Evolutionary conservation across 257 asterid genomes (phyloP).

Genomic region (Ilex asprella): DNA sequence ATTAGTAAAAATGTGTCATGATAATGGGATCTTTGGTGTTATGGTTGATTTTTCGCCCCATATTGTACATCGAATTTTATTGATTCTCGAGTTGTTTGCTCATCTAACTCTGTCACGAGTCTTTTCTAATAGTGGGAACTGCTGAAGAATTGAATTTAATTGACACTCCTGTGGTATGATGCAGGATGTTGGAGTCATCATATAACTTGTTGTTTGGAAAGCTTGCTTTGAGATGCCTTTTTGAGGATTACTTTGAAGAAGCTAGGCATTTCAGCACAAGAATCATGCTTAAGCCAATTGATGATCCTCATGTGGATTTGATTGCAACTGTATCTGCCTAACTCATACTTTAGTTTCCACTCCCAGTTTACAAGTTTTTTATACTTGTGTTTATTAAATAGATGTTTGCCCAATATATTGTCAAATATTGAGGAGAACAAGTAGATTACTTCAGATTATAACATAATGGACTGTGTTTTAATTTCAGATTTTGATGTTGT

Average conservation of each 20-base stretch:
- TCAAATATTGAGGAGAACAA: too few species aligned
- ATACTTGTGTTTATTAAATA: too few species aligned
- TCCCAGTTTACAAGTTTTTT: too few species aligned
- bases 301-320: constrained; percentile 92
- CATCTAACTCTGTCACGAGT: neutral
- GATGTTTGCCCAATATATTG: too few species aligned
- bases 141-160: neutral
- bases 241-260: constrained; percentile 75
- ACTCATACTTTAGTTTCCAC: neutral
- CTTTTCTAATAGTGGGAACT: neutral
- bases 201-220: constrained; percentile 76
- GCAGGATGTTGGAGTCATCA: constrained; percentile 91
- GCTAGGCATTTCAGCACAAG: constrained; percentile 61
- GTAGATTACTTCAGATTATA: too few species aligned
- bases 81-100: neutral
- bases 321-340: constrained; percentile 73
- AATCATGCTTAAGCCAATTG: constrained; percentile 84
- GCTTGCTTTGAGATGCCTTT: constrained; percentile 67
- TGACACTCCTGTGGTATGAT: constrained; percentile 8
- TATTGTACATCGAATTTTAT: neutral
- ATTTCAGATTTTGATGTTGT: too few species aligned
- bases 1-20: too few species aligned
- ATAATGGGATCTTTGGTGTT: neutral
- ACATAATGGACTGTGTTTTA: too few species aligned
- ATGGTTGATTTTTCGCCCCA: neutral